Base-by-base conservation (phyloP, 345 rosid genomes). In the Euphorbia tirucalli region DNA sequence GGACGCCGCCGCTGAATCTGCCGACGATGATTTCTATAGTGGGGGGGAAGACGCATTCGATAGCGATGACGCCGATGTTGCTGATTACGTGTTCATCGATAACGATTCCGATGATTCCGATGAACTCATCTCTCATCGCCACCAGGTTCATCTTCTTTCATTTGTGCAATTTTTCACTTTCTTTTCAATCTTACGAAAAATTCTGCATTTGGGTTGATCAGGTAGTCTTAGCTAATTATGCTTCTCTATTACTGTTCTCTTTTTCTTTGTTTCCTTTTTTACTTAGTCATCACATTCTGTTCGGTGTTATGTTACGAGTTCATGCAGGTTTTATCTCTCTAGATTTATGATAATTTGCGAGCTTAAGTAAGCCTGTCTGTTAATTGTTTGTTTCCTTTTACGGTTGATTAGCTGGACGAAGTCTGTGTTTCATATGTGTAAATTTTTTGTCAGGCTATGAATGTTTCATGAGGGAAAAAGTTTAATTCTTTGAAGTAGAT, bases 21-120 rank as follows among this genome's bases (percentile, higher is more conserved):
- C 80, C 44, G 93, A 88, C 57, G 97, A 91, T 49, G 90, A 85
- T 79, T 89, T 87, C 86, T 91, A 91, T 77, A 86, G 93, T 79
- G 94, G 93, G 72, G 86, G 84, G 43, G 94, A 85, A 21, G 92
- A 82, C 18, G 80, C 73, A 0, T 73, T 67, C 54, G 90, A 82
- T 59, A 79, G 76, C 78, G 87, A 87, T 25, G 86, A 81, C 70
- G 87, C 85, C 39, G 89, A 88, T 71, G 72, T 75, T 21, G 88
- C 81, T 58, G 96, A 87, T 65, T 91, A 83, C 70, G 89, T 80
- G 80, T 90, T 90, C 81, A 84, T 88, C 50, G 93, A 89, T 37
- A 79, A 91, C 76, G 92, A 80, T 70, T 81, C 89, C 61, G 93
- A 87, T 75, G 97, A 91, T 80, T 86, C 90, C 61, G 89, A 86